Base-by-base conservation (phyloP, 345 rosid species). In the Citrus sinensis region DNA sequence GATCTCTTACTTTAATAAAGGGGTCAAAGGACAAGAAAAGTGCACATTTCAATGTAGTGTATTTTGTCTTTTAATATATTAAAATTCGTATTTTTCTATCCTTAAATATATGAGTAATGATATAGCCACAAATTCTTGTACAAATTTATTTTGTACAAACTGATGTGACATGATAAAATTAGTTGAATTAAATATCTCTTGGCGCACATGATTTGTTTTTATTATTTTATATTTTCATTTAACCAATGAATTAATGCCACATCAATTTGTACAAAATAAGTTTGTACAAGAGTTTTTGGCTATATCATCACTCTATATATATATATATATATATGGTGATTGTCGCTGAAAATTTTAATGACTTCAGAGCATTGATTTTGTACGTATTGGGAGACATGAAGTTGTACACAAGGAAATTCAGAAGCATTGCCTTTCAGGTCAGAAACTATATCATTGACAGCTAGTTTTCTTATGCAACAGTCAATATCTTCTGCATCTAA, bases 351-450 rank as follows among this genome's bases (percentile, higher is more conserved):
- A 76, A 79, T 40, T 29, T 42, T 67, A 30, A 59, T 54, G 30
- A 63, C 70, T 77, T 81, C 86, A 94, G 99, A 85, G 89, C 56
- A 87, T 96, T 74, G 93, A 96, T 79, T 96, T 94, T 88, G 49
- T 96, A 81, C 99, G 97, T 51, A 88, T 94, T 69, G 98, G 99
- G 86, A 94, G 98, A 82, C 90, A 78, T 8, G 98, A 90, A 80
- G 94, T 92, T 80, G 92, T 94, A 71, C 97, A 92, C 55, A 89
- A 90, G 72, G 98, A 92, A 83, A 84, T 96, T 74, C 90, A 78
- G 80, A 93, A 79, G 39, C 87, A 91, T 78, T 91, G 97, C 83
- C 84, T 92, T 87, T 86, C 97, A 80, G 95, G 99, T 92, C 19
- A 74, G 88, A 67, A 49, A 49, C 74, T 56, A 61, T 71, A 70